Evolutionary conservation across 75 land plant genomes (phyloP), one percentile per base, ranked within the genome.

Genomic region (Pseudotsuga menziesii): DNA sequence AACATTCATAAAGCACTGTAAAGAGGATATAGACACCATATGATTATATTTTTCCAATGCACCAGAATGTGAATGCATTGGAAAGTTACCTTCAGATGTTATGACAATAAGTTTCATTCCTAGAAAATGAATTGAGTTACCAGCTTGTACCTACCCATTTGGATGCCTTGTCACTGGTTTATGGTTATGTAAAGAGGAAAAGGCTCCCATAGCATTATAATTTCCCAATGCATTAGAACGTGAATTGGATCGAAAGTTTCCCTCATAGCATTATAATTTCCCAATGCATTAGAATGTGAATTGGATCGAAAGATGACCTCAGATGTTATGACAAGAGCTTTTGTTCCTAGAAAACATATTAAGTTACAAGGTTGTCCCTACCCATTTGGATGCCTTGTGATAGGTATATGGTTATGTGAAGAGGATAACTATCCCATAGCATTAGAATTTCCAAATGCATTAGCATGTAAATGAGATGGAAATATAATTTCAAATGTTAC

Each of bases 401-500:
- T 44, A 67, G 61, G 48, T 58, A 20, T 23, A 78, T 58, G 29
- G 59, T 44, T 57, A 48, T 48, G 54, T 44, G 8, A 44, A 44
- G 48, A 44, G 48, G 48, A 6, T 69, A 69, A 69, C 39, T 22
- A 11, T 36, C 72, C 41, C 41, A n/a, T 11, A 39, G 13, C 22
- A 69, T 69, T 69, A 69, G 72, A 36, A 69, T 7, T 69, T 29
- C 72, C 72, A 20, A 7, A 23, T n/a, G 12, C 72, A 69, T 25
- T 39, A 69, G 48, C n/a, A 69, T 41, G 72, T n/a, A 44, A 69
- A 69, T 69, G 44, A 36, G 26, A 79, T 15, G 77, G 52, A 32
- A 54, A 35, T 29, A 11, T 69, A 66, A 22, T 20, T 69, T 41
- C 72, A 69, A 14, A 41, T 19, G 52, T 39, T 41, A 69, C 22